These are phyloP conservation scores for Flueggea neowawraea DNA, from an alignment of 441 rosid genomes.

Conservation along the genomic window DNA sequence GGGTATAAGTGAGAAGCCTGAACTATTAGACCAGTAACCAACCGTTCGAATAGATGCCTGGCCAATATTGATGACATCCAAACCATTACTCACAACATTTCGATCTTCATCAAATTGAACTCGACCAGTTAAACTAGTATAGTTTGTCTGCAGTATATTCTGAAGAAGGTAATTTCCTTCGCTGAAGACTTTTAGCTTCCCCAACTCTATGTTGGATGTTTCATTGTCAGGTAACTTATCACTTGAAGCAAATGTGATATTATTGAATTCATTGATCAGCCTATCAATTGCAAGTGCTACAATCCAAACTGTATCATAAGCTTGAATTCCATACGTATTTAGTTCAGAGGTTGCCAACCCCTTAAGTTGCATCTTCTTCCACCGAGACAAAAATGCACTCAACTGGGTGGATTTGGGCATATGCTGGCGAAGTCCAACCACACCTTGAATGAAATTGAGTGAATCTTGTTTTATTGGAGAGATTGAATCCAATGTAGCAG, in stretches of 20 bases:
- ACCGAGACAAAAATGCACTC: slow-evolving; percentile 39
- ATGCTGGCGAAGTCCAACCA: slow-evolving; percentile 72
- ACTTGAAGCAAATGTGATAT: slow-evolving; percentile 51
- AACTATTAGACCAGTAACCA: slow-evolving; percentile 65
- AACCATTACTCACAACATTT: slow-evolving; percentile 46
- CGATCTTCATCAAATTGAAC: slow-evolving; percentile 52
- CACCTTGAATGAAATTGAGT: slow-evolving; percentile 48
- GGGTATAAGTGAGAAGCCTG: slow-evolving; percentile 53
- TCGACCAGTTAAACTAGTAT: slow-evolving; percentile 72
- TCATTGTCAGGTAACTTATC: slow-evolving; percentile 25
- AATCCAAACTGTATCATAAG: slow-evolving; percentile 89
- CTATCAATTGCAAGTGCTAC: slow-evolving; percentile 61
- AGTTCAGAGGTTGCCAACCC: slow-evolving; percentile 38
- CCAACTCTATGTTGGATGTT: slow-evolving; percentile 33
- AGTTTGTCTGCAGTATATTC: slow-evolving; percentile 53
- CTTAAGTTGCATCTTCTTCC: slow-evolving; percentile 44
- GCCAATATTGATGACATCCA: slow-evolving; percentile 68
- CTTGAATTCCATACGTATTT: slow-evolving; percentile 66
- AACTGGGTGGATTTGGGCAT: slow-evolving; percentile 49
- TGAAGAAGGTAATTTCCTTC: slow-evolving; percentile 47
- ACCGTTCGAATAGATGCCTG: slow-evolving; percentile 38
- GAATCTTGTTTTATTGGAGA: slow-evolving; percentile 27
- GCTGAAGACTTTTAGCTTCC: slow-evolving; percentile 53
- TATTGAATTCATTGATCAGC: slow-evolving; percentile 42
- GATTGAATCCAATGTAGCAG: slow-evolving; percentile 66